These are phyloP conservation scores for Yamadazyma epiphylla DNA, from an alignment of 1,139 yeast species.

Conservation along the genomic window DNA sequence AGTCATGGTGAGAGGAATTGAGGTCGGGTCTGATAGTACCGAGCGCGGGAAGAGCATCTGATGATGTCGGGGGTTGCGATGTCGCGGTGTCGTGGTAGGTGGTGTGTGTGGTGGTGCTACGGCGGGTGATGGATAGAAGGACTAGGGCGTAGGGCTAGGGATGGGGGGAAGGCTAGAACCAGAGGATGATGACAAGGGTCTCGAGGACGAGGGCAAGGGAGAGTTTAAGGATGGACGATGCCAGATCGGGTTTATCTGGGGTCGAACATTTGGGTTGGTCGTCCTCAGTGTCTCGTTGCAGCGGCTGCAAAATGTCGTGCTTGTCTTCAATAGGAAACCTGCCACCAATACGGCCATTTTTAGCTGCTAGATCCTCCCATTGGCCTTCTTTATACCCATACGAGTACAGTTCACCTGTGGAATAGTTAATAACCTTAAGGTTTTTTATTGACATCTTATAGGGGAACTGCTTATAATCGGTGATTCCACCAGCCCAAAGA, in stretches of 20 bases:
- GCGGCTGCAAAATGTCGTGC: neutral
- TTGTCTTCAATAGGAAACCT: neutral
- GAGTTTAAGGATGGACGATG: neutral
- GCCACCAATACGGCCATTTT: conserved; percentile 8
- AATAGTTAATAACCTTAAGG: conserved; percentile 29
- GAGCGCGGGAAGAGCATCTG: conserved; percentile 1
- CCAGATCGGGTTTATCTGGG: neutral
- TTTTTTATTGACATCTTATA: conserved; percentile 30
- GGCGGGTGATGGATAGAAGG: too few species aligned
- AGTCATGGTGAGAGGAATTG: too few species aligned
- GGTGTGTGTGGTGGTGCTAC: conserved; percentile 4
- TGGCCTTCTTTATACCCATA: conserved; percentile 20
- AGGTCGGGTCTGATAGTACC: conserved; percentile 4
- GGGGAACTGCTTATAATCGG: conserved; percentile 32
- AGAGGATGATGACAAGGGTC: neutral
- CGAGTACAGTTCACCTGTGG: conserved; percentile 25
- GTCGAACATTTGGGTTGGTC: neutral
- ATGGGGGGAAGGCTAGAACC: too few species aligned
- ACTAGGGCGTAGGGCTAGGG: too few species aligned
- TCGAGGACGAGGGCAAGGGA: neutral
- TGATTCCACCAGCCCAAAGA: conserved; percentile 40
- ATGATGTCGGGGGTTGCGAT: too few species aligned
- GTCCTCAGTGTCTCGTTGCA: neutral
- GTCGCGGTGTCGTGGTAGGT: neutral
- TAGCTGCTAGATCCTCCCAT: conserved; percentile 12